A percentile compares a stretch with the other conserved stretches of the same genome.
Evolutionary conservation across 1,139 yeast species (phyloP).

Genomic region (Candida tropicalis): DNA sequence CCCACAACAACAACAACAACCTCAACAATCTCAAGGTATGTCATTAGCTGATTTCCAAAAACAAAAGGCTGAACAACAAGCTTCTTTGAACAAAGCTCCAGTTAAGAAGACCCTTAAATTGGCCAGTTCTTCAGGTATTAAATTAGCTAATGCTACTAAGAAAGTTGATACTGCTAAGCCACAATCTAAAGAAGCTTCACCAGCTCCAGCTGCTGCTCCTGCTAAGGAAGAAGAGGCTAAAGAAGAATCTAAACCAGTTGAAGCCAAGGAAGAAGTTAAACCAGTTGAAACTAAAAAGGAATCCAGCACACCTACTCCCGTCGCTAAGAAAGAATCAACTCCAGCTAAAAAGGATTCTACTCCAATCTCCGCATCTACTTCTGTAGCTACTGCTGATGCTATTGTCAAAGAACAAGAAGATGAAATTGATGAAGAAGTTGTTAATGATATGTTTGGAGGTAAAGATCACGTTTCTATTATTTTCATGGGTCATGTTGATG

Average conservation of each 20-base stretch:
- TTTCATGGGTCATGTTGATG: slow-evolving; percentile 99
- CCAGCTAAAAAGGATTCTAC: slow-evolving; percentile 10
- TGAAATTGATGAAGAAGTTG: slow-evolving; percentile 83
- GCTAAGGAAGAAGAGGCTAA: slow-evolving; percentile 20
- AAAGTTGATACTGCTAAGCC: slow-evolving; percentile 27
- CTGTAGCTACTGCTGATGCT: slow-evolving; percentile 42
- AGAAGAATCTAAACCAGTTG: slow-evolving; percentile 10
- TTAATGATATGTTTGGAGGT: slow-evolving; percentile 92
- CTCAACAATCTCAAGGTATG: slow-evolving; percentile 57
- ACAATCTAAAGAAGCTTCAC: slow-evolving; percentile 22
- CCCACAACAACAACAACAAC: slow-evolving; percentile 20
- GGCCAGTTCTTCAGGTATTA: slow-evolving; percentile 66
- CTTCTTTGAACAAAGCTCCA: slow-evolving; percentile 52
- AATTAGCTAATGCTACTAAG: slow-evolving; percentile 63
- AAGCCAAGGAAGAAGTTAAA: slow-evolving; percentile 16
- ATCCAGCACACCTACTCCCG: slow-evolving; percentile 19
- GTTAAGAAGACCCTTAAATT: slow-evolving; percentile 59
- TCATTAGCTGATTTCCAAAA: slow-evolving; percentile 86
- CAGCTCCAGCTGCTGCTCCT: slow-evolving; percentile 20
- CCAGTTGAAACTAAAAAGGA: slow-evolving; percentile 15
- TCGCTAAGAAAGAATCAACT: slow-evolving; percentile 16
- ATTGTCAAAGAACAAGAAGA: slow-evolving; percentile 78
- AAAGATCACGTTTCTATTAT: slow-evolving; percentile 96
- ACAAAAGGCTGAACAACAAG: slow-evolving; percentile 52
- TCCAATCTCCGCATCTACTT: slow-evolving; percentile 13